A percentile compares a stretch with the other conserved stretches of the same genome.
Evolutionary conservation across 495 filamentous ascomycete species (phyloP).

Genomic region (Xylaria curta): DNA sequence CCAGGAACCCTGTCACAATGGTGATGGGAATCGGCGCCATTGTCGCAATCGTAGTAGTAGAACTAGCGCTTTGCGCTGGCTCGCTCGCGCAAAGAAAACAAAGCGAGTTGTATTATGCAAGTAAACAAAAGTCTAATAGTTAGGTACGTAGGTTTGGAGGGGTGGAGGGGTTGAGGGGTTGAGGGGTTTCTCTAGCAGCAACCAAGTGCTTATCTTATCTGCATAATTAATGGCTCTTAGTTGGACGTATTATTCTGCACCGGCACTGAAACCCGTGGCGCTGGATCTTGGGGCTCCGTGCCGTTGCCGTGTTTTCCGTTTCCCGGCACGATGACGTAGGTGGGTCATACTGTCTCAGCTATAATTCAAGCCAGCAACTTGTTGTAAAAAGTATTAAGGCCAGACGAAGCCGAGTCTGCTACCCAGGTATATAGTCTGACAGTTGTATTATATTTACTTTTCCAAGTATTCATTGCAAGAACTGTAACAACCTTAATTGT

Average conservation of each 20-base stretch:
- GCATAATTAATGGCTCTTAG: too few species aligned
- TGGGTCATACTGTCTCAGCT: background rate
- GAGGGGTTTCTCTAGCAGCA: conserved; percentile 21
- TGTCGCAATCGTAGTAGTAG: conserved; percentile 45
- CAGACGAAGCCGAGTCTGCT: background rate
- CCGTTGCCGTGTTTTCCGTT: conserved; percentile 19
- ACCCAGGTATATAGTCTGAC: too few species aligned
- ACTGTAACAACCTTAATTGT: background rate
- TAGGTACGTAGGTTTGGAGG: conserved; percentile 6
- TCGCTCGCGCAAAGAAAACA: conserved; percentile 6
- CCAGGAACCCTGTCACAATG: conserved; percentile 93
- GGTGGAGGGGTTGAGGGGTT: conserved; percentile 28
- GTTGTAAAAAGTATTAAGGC: background rate
- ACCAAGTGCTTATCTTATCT: conserved; percentile 6
- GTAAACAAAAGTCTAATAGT: background rate
- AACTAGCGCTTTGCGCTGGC: background rate
- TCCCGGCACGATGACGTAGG: conserved; percentile 17
- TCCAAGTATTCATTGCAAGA: background rate
- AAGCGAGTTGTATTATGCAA: background rate
- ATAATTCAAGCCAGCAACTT: too few species aligned
- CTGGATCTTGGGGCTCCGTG: background rate
- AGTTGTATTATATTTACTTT: too few species aligned
- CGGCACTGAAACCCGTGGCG: background rate
- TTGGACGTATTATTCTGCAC: too few species aligned
- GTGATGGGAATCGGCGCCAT: conserved; percentile 85